These are phyloP conservation scores for Dovyalis caffra DNA, from an alignment of 345 rosid species.

Conservation along the genomic window DNA sequence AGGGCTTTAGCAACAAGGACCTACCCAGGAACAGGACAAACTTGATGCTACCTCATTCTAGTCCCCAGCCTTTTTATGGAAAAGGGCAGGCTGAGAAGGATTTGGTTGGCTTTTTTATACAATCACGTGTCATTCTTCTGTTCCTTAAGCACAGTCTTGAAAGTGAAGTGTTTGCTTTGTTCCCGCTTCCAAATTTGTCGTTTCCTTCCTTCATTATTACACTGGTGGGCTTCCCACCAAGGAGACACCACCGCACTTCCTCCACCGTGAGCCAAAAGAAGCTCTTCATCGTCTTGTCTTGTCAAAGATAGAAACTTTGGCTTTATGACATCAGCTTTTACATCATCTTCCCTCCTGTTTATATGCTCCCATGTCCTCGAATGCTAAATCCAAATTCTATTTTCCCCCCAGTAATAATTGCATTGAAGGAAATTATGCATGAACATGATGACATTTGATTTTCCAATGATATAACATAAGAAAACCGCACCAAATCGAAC, in stretches of 20 bases:
- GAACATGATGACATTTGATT: too few species aligned
- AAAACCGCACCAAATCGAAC: too few species aligned
- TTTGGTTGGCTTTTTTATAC: not conserved
- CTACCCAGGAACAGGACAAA: conserved; percentile 17
- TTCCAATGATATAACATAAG: too few species aligned
- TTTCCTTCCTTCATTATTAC: not conserved
- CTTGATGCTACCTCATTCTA: not conserved
- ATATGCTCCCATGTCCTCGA: too few species aligned
- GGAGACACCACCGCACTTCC: conserved; percentile 6
- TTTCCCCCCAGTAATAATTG: too few species aligned
- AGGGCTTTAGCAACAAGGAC: not conserved
- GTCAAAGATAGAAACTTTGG: not conserved
- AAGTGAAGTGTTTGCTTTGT: not conserved
- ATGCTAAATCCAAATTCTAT: too few species aligned
- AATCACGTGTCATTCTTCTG: not conserved
- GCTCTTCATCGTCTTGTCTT: not conserved
- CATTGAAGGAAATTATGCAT: too few species aligned
- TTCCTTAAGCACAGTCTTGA: not conserved
- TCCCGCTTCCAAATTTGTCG: not conserved
- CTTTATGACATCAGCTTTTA: too few species aligned
- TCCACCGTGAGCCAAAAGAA: not conserved
- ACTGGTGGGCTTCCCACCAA: conserved; percentile 5
- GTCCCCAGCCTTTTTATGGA: conserved; percentile 14
- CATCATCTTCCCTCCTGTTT: too few species aligned
- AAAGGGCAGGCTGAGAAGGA: conserved; percentile 16